Percentiles rank a stretch among this genome's conserved stretches.
phyloP scores from a whole-genome alignment of 2,329 filamentous ascomycete genomes.

The Pseudogymnoascus verrucosus region DNA sequence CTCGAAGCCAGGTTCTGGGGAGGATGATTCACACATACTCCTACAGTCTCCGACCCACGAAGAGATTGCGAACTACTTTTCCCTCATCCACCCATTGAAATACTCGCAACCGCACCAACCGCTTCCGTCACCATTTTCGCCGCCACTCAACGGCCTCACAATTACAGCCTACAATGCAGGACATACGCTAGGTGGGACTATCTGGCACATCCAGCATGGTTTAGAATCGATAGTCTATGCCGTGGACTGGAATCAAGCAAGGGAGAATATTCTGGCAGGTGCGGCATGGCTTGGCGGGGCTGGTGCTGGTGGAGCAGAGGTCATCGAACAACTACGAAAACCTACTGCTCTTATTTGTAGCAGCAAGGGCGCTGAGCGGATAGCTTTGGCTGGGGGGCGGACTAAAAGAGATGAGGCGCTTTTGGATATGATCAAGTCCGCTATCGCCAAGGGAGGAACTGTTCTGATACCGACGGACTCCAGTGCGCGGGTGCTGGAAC shows the following conservation, averaged over 20 bases:
- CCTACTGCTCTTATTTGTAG: conserved; percentile 93
- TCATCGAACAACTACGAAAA: conserved; percentile 87
- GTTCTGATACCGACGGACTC: conserved; percentile 93
- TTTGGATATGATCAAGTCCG: conserved; percentile 71
- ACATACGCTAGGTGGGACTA: conserved; percentile 90
- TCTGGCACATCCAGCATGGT: conserved; percentile 97
- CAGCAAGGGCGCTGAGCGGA: conserved; percentile 67
- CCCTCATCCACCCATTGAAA: conserved; percentile 82
- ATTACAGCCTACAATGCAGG: conserved; percentile 96
- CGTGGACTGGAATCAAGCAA: conserved; percentile 96
- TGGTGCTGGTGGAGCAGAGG: conserved; percentile 72
- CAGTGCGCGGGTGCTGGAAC: conserved; percentile 84
- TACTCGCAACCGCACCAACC: conserved; percentile 96
- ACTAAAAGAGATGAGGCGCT: conserved; percentile 80
- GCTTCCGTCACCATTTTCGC: conserved; percentile 75
- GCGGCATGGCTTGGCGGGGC: conserved; percentile 87
- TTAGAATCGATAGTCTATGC: conserved; percentile 96
- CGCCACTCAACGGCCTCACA: conserved; percentile 80
- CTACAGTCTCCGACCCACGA: conserved; percentile 67
- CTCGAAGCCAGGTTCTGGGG: conserved; percentile 40
- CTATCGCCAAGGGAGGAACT: conserved; percentile 74
- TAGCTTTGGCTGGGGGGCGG: conserved; percentile 62
- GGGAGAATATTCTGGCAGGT: conserved; percentile 88
- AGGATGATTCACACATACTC: conserved; percentile 45
- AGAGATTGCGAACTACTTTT: conserved; percentile 89